These are phyloP conservation scores for Neopestalotiopsis clavispora DNA, from an alignment of 2,329 filamentous ascomycete species.

Conservation along the genomic window DNA sequence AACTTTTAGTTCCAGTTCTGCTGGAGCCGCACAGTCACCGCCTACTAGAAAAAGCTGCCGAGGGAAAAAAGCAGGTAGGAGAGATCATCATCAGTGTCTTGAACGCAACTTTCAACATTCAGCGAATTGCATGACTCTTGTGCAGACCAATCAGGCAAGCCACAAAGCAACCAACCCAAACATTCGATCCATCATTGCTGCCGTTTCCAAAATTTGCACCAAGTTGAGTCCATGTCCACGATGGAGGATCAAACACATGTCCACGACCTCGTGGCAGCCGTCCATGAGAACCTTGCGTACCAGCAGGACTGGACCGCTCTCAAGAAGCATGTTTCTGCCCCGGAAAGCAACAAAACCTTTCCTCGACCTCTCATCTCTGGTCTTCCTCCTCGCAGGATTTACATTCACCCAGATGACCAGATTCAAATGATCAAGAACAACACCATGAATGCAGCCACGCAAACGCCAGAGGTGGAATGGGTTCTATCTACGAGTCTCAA, in stretches of 20 bases:
- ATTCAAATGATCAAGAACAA: constrained; percentile 71
- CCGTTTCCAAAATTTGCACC: background rate
- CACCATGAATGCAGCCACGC: constrained; percentile 52
- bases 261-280: constrained; percentile 57
- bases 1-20: background rate
- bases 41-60: constrained; percentile 2
- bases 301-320: constrained; percentile 78
- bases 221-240: background rate
- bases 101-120: background rate
- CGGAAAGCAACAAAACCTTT: constrained; percentile 40
- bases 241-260: constrained; percentile 32
- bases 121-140: background rate
- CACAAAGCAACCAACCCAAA: background rate
- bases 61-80: background rate
- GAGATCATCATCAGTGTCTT: background rate
- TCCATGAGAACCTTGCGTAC: constrained; percentile 73
- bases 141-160: background rate
- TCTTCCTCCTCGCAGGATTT: constrained; percentile 73
- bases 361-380: constrained; percentile 72
- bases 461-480: constrained; percentile 71
- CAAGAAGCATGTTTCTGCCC: constrained; percentile 53
- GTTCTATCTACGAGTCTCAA: constrained; percentile 74
- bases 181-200: background rate
- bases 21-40: constrained; percentile 12
- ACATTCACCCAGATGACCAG: constrained; percentile 84